A percentile compares a stretch with the other conserved stretches of the same genome.
These are phyloP conservation scores for Trichothecium roseum DNA, from an alignment of 2,329 filamentous ascomycete species.

Conservation along the genomic window DNA sequence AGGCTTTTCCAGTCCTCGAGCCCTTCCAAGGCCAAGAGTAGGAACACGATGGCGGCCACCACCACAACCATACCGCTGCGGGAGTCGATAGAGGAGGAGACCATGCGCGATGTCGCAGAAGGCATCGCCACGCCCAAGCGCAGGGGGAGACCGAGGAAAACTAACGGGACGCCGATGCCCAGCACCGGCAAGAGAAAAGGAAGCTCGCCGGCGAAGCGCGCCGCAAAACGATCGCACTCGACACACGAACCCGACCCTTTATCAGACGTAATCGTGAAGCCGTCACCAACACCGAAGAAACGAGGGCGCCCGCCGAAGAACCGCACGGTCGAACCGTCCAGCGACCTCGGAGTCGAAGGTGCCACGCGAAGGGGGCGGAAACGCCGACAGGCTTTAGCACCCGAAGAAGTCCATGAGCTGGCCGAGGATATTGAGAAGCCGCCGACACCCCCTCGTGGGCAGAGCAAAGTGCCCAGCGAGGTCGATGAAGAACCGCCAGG, in stretches of 20 bases:
- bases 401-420: constrained; percentile 15
- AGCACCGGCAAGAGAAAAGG: constrained; percentile 30
- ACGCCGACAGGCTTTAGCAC: constrained; percentile 13
- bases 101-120: constrained; percentile 22
- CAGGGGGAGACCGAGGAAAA: constrained; percentile 36
- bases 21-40: constrained; percentile 11
- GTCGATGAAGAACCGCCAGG: background rate
- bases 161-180: constrained; percentile 42
- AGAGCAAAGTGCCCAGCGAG: no score
- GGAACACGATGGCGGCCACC: constrained; percentile 22
- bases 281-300: constrained; percentile 17
- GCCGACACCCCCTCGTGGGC: no score
- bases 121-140: constrained; percentile 26
- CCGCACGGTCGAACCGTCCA: constrained; percentile 12
- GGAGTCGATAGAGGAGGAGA: constrained; percentile 23
- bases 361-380: constrained; percentile 8
- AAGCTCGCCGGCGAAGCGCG: constrained; percentile 30
- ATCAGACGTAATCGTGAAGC: constrained; percentile 11
- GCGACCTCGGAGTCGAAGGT: constrained; percentile 11
- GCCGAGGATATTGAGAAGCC: constrained; percentile 6
- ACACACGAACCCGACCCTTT: constrained; percentile 15
- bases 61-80: constrained; percentile 43
- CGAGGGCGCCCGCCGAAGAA: constrained; percentile 7
- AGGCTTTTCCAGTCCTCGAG: constrained; percentile 34
- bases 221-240: constrained; percentile 18